Percentiles rank a stretch among this genome's conserved stretches.
Evolutionary conservation across 148 eudicot species (phyloP).

Genomic region (Chenopodium formosanum): DNA sequence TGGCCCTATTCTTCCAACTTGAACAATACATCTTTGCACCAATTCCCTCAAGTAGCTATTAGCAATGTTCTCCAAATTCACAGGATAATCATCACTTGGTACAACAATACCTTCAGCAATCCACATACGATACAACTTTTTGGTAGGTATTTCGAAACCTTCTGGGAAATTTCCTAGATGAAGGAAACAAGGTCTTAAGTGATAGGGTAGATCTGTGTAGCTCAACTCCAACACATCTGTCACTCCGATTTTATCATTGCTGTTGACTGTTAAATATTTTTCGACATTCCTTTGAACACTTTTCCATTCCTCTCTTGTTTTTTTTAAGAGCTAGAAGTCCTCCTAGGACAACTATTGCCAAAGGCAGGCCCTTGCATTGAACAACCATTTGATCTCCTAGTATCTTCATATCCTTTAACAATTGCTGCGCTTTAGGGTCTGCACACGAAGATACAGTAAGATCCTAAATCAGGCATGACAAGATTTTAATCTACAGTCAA

Average conservation of each 20-base stretch:
- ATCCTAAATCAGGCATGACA: too few species aligned
- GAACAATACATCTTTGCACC: slow-evolving; percentile 35
- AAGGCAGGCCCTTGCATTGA: neutral
- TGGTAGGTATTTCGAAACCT: slow-evolving; percentile 25
- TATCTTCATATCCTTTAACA: too few species aligned
- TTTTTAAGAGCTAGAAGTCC: slow-evolving; percentile 22
- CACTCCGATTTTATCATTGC: neutral
- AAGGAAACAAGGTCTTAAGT: slow-evolving; percentile 40
- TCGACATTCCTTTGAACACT: neutral
- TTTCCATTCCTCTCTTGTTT: slow-evolving; percentile 15
- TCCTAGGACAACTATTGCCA: slow-evolving; percentile 20
- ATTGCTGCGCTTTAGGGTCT: too few species aligned
- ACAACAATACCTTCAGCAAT: slow-evolving; percentile 36
- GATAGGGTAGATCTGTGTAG: slow-evolving; percentile 28
- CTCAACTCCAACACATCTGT: slow-evolving; percentile 18
- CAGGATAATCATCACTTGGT: neutral
- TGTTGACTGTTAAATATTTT: too few species aligned
- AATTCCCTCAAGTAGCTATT: slow-evolving; percentile 32
- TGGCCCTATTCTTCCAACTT: slow-evolving; percentile 5
- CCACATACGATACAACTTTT: slow-evolving; percentile 31
- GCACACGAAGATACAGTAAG: too few species aligned
- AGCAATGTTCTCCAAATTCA: slow-evolving; percentile 26
- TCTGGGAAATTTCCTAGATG: slow-evolving; percentile 32
- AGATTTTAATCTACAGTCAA: too few species aligned
- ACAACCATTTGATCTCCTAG: too few species aligned